Base-by-base conservation (phyloP, 106 monocot species). In the Narthecium ossifragum region DNA sequence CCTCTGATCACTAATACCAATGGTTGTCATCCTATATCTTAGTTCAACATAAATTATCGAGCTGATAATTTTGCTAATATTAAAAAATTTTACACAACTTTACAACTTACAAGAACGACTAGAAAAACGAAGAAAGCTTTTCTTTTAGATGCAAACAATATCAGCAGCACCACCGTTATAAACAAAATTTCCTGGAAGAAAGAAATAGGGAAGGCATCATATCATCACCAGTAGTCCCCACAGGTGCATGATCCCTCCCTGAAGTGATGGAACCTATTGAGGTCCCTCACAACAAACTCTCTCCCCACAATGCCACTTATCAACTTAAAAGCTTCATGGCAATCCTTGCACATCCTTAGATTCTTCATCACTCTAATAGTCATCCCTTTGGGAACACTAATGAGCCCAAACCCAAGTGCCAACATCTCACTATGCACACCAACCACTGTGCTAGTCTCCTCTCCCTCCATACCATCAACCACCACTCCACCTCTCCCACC, bases 361-460 rank as follows among this genome's bases (percentile, higher is more conserved):
- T 92, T 92, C 76, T 92, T 92, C 92, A 88, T 92, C 67, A 92
- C 78, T 58, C 92, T 81, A 26, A 92, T 78, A 30, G 65, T 68
- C 31, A 64, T 28, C 39, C 83, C 75, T 25, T 61, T 55, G 9
- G 88, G 88, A 2, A 78, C 39, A 25, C 66, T 78, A 37, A 92
- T 26, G 57, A 88, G 58, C 6, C 73, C 92, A 71, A 88, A 88
- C 13, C 61, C 84, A 46, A 92, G 59, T 3, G 92, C 92, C 67
- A 92, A 46, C 46, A 61, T 78, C 78, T 92, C 92, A 59, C 92
- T 88, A 37, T 92, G 92, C 61, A 80, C 71, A 26, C 86, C 83
- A 34, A 67, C 45, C 59, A 68, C 60, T 2, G 47, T 15, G 18
- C 56, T 53, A 23, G 39, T 57, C 26, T 18, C 39, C 46, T 70